A percentile compares a stretch with the other conserved stretches of the same genome.
Conservation (phyloP, 75 land plant species). For the Picea glauca region DNA sequence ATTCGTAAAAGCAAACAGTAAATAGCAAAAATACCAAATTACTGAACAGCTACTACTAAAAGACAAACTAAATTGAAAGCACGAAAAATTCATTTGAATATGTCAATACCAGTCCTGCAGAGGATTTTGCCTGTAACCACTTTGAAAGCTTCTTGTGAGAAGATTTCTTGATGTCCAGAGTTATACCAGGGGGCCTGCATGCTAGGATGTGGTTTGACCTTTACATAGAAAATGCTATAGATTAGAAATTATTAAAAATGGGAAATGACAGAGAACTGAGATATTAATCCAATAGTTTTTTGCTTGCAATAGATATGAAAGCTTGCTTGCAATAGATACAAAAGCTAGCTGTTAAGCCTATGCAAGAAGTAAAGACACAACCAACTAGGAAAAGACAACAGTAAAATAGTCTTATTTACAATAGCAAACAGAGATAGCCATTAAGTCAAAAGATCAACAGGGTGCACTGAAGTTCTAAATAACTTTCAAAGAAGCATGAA, state of each 20-base stretch:
- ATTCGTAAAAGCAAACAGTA: background rate
- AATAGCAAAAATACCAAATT: background rate
- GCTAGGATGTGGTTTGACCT: conserved; percentile 79
- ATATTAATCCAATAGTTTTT: background rate
- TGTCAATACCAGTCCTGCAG: conserved; percentile 61
- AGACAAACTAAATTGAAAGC: background rate
- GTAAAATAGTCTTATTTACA: no score
- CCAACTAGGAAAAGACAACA: no score
- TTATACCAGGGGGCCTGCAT: conserved; percentile 78
- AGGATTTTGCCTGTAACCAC: conserved; percentile 78
- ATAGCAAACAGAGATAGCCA: no score
- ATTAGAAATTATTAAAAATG: conserved; percentile 1
- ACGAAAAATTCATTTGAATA: conserved; percentile 1
- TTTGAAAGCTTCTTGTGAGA: conserved; percentile 90
- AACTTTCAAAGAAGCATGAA: no score
- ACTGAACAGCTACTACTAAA: background rate
- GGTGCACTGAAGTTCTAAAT: background rate
- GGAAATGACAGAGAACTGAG: background rate
- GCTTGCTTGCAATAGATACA: background rate
- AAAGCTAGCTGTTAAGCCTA: background rate
- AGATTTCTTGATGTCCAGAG: conserved; percentile 83
- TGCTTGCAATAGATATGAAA: background rate
- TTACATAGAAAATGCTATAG: conserved; percentile 6
- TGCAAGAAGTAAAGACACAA: no score
- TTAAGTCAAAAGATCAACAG: background rate